Conservation (phyloP, 2,329 filamentous ascomycete genomes). For the Hymenoscyphus albidus region DNA sequence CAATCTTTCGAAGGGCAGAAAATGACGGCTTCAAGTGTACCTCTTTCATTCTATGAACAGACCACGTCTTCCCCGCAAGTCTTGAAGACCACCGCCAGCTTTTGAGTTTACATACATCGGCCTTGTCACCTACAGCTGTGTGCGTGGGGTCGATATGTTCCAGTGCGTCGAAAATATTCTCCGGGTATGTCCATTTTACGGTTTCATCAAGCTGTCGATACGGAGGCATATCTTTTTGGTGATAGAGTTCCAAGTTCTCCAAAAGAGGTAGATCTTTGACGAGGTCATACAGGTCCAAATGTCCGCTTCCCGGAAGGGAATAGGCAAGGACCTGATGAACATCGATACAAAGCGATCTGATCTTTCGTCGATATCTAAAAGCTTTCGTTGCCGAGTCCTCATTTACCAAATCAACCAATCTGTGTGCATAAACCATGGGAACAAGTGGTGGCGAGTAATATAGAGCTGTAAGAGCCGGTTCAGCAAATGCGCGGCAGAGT, state of each 20-base stretch:
- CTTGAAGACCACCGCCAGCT: constrained; percentile 62
- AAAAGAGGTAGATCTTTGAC: constrained; percentile 64
- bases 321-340: constrained; percentile 48
- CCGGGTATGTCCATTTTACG: constrained; percentile 67
- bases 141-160: constrained; percentile 48
- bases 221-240: constrained; percentile 64
- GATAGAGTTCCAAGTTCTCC: constrained; percentile 66
- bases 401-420: constrained; percentile 49
- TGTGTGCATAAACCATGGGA: constrained; percentile 45
- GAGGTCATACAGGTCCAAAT: constrained; percentile 54
- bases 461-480: constrained; percentile 69
- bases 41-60: constrained; percentile 46
- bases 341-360: constrained; percentile 33
- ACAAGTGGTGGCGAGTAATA: constrained; percentile 67
- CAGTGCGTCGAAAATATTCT: constrained; percentile 61
- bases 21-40: constrained; percentile 58
- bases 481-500: constrained; percentile 61
- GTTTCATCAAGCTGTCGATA: constrained; percentile 55
- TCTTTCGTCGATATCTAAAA: constrained; percentile 34
- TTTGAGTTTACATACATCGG: constrained; percentile 37
- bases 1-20: constrained; percentile 49
- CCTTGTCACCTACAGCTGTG: constrained; percentile 27
- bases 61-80: constrained; percentile 43
- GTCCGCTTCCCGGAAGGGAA: constrained; percentile 48
- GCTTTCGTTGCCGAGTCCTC: constrained; percentile 31